These are phyloP conservation scores for Penicillium subrubescens DNA, from an alignment of 495 filamentous ascomycete genomes.

Conservation along the genomic window DNA sequence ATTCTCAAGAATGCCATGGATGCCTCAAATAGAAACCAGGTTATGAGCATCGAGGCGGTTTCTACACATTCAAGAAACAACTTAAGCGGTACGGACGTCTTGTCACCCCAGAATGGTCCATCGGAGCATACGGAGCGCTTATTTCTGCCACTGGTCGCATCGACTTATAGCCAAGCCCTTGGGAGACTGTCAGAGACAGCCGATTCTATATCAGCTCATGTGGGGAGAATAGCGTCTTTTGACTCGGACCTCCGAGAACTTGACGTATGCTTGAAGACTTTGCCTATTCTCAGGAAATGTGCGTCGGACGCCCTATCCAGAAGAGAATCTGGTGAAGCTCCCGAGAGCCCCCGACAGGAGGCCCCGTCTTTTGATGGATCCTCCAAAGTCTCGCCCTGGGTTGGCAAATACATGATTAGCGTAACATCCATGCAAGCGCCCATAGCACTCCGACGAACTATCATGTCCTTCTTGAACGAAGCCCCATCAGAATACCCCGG, in stretches of 20 bases:
- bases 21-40: background rate
- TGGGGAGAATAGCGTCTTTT: background rate
- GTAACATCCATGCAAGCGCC: background rate
- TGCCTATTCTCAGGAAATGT: background rate
- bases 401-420: background rate
- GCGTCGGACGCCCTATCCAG: background rate
- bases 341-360: background rate
- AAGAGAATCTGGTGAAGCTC: background rate
- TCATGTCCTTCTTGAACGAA: background rate
- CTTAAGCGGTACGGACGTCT: background rate
- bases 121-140: background rate
- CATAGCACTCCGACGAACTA: background rate
- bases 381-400: background rate
- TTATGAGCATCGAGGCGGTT: background rate
- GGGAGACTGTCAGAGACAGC: background rate
- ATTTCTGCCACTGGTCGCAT: background rate
- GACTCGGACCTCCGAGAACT: background rate
- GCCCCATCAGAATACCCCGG: background rate
- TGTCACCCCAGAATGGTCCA: background rate
- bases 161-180: background rate
- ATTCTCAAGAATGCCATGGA: background rate
- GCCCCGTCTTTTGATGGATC: background rate
- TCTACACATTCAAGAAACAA: background rate
- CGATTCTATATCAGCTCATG: background rate
- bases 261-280: background rate